phyloP scores from a whole-genome alignment of 768 basidiomycete genomes.

The Xerocomellus amylosporus region DNA sequence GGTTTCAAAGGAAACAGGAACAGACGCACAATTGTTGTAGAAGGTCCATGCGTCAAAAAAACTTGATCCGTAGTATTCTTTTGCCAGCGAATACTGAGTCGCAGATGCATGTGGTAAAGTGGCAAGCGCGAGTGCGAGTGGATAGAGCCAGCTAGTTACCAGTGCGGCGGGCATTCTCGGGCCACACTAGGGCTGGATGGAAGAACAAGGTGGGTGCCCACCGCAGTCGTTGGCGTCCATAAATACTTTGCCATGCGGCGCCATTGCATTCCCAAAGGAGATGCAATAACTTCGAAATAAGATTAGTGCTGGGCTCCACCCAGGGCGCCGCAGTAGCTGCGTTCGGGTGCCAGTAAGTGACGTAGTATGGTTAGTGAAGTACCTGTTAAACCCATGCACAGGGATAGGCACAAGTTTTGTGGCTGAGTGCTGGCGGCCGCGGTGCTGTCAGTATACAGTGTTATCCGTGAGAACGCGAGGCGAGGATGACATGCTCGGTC shows the following conservation, averaged over 20 bases:
- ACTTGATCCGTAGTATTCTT: conserved; percentile 54
- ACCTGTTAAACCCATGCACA: background rate
- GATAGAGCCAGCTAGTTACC: conserved; percentile 1
- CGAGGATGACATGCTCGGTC: no score
- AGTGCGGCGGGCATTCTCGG: conserved; percentile 8
- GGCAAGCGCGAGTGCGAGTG: conserved; percentile 7
- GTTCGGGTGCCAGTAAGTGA: background rate
- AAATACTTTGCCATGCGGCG: conserved; percentile 6
- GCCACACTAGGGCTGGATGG: background rate
- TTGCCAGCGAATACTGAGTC: conserved; percentile 49
- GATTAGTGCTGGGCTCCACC: background rate
- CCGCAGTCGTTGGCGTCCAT: background rate
- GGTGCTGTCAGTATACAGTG: no score
- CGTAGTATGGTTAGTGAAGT: no score
- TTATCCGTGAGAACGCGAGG: no score
- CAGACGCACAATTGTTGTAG: conserved; percentile 50
- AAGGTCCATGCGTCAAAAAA: conserved; percentile 73
- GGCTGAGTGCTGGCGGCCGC: no score
- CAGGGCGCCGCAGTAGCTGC: background rate
- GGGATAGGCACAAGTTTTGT: background rate
- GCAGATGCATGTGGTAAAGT: conserved; percentile 18
- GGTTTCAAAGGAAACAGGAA: background rate
- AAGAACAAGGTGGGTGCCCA: background rate
- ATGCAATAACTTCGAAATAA: background rate
- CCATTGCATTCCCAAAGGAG: background rate